phyloP scores from a whole-genome alignment of 257 asterid species.

The Verbascum thapsus region DNA sequence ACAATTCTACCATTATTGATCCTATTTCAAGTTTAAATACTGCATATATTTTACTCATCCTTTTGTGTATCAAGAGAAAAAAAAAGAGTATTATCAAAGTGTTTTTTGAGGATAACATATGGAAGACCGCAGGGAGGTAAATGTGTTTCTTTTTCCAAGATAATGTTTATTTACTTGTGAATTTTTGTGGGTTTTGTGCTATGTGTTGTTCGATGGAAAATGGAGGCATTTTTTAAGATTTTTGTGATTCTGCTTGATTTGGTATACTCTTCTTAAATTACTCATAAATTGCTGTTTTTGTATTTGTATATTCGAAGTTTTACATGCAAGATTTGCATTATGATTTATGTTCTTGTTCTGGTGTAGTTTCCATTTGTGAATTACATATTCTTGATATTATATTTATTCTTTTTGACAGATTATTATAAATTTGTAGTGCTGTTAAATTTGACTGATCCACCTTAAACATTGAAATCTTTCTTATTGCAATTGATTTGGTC shows the following conservation, averaged over 20 bases:
- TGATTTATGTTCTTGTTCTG: constrained; percentile 4
- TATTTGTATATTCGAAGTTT: background rate
- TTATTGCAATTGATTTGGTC: too few relatives aligned
- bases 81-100: constrained; percentile 16
- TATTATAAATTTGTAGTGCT: too few relatives aligned
- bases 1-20: too few relatives aligned
- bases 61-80: background rate
- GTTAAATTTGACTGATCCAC: background rate
- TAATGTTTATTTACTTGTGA: background rate
- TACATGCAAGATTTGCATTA: background rate
- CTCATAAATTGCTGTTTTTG: background rate
- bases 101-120: too few relatives aligned
- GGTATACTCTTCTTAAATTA: background rate
- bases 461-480: too few relatives aligned
- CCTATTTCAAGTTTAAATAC: constrained; percentile 4
- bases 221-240: background rate
- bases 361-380: too few relatives aligned
- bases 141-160: background rate
- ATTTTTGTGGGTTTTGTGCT: constrained; percentile 1
- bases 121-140: constrained; percentile 52
- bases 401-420: too few relatives aligned
- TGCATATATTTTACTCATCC: constrained; percentile 14
- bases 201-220: background rate
- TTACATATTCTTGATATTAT: background rate
- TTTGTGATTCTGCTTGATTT: background rate